Evolutionary conservation across 495 filamentous ascomycete genomes (phyloP).

Genomic region (Cercophora scortea): DNA sequence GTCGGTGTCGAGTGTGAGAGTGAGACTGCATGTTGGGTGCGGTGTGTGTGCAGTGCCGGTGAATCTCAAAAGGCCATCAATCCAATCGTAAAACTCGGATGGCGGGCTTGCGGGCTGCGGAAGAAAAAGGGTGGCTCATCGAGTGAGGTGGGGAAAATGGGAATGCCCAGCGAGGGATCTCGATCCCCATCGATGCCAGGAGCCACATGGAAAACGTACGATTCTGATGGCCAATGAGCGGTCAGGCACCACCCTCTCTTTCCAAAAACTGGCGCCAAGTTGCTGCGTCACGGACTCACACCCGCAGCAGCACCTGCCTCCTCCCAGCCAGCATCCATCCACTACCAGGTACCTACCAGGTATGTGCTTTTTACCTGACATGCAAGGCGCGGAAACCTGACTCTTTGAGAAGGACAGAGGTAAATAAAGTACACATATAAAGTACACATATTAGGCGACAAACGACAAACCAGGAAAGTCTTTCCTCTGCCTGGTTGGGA

Average conservation of each 20-base stretch:
- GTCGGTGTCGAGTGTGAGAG: too few relatives aligned
- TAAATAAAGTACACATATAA: too few relatives aligned
- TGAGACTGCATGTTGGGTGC: too few relatives aligned
- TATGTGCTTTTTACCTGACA: too few relatives aligned
- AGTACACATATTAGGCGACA: too few relatives aligned
- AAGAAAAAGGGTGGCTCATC: not conserved
- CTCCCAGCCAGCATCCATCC: too few relatives aligned
- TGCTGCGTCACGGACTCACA: not conserved
- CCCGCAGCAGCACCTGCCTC: not conserved
- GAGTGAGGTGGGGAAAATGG: constrained; percentile 1
- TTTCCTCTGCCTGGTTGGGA: too few relatives aligned
- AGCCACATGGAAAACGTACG: constrained; percentile 29
- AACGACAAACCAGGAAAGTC: too few relatives aligned
- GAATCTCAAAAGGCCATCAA: constrained; percentile 12
- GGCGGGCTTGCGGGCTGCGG: not conserved
- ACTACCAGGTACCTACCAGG: too few relatives aligned
- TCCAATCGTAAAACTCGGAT: constrained; percentile 5
- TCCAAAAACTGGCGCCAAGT: constrained; percentile 7
- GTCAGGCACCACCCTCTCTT: constrained; percentile 14
- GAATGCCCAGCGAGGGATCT: constrained; percentile 18
- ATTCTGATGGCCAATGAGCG: constrained; percentile 13
- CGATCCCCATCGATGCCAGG: constrained; percentile 26
- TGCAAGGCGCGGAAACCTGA: too few relatives aligned
- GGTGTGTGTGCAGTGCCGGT: not conserved
- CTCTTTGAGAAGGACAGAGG: too few relatives aligned